phyloP scores from a whole-genome alignment of 1,139 yeast genomes.

The Magnusiomyces sp. region DNA sequence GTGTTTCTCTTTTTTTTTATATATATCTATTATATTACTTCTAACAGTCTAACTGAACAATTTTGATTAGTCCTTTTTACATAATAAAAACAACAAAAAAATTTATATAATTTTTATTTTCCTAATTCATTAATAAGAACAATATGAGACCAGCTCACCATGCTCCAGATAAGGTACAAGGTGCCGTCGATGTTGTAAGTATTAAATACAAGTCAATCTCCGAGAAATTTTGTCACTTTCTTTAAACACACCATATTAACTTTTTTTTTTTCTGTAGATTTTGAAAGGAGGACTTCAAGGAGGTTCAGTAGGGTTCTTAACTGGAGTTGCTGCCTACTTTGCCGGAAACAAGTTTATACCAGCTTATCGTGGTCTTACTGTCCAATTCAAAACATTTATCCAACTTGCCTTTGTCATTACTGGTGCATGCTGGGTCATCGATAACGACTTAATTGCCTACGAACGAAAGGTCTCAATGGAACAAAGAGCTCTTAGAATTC shows the following conservation, averaged over 20 bases:
- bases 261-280: constrained; percentile 17
- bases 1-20: not conserved
- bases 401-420: constrained; percentile 24
- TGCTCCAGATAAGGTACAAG: constrained; percentile 25
- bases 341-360: constrained; percentile 21
- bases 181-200: constrained; percentile 27
- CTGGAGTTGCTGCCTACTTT: constrained; percentile 21
- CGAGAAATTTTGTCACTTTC: not conserved
- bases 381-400: constrained; percentile 25
- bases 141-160: constrained; percentile 30
- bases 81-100: not conserved
- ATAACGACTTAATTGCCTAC: constrained; percentile 20
- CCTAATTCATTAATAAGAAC: not conserved
- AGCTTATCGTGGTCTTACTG: constrained; percentile 21
- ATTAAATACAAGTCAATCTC: not conserved
- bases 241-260: not conserved
- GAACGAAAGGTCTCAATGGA: constrained; percentile 22
- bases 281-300: constrained; percentile 24
- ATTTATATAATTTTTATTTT: not conserved
- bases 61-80: not conserved
- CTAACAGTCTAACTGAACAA: not conserved
- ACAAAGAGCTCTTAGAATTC: constrained; percentile 17
- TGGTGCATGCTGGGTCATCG: constrained; percentile 26
- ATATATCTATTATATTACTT: not conserved
- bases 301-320: constrained; percentile 21